Evolutionary conservation across 176 grass and related monocot species (phyloP), one percentile per base, ranked within the genome.

Genomic region (Coix lacrymajobi): DNA sequence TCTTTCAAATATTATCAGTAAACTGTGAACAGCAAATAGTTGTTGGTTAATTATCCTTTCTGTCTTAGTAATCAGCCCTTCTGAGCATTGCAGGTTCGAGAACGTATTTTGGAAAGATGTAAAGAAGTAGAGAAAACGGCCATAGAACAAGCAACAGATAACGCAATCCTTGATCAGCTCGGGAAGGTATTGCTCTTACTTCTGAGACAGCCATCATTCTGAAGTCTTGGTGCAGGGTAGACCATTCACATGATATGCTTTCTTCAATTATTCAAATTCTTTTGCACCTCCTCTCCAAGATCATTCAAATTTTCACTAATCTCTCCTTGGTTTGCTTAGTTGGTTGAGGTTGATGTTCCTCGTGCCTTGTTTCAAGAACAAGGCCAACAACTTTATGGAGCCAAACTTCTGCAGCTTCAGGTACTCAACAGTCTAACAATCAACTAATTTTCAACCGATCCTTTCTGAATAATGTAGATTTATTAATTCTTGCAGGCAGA

Each of bases 131-230:
- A 99, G 89, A 87, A 95, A 84, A 96, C 77, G 19, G 96, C 96
- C n/a, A 93, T 98, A 77, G 96, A 98, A 79, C 96, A 98, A 89
- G 96, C 93, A 81, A 95, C 96, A 25, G 96, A 98, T 79, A 98
- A 98, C 41, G 93, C 96, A 74, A 98, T 98, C 83, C 87, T 98
- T 40, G 93, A 98, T 85, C 91, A 92, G 73, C 88, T 98, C 1
- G 87, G 82, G 73, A 87, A 93, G 92, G 96, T 98, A 12, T 28
- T 37, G 12, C 29, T 2, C 69, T 79, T 81, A 2, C 56, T 89
- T 73, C 15, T 81, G 14, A 86, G 79, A 71, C 71, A 83, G 46
- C 56, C 33, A 84, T 81, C 5, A 20, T 74, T 81, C 19, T 41
- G 24, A 51, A 66, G 11, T 44, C n/a, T 25, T 92, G 1, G 20